Conservation (phyloP, 2,329 filamentous ascomycete genomes). For the Stromatinia cepivora region DNA sequence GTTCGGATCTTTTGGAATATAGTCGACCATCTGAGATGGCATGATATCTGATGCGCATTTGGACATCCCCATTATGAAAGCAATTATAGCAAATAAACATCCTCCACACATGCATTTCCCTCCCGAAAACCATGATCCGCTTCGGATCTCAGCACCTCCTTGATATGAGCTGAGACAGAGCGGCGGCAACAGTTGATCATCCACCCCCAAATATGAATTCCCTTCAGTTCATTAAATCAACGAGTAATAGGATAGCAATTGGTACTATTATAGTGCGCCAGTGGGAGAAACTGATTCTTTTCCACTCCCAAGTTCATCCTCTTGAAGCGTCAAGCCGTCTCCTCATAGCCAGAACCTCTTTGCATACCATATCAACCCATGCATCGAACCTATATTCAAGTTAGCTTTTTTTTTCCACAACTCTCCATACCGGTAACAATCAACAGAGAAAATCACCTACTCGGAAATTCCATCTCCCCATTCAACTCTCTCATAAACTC, state of each 20-base stretch:
- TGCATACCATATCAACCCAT: conserved; percentile 21
- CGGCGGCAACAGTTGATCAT: background rate
- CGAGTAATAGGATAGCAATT: background rate
- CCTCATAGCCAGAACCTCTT: conserved; percentile 16
- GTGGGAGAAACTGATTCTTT: background rate
- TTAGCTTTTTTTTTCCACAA: background rate
- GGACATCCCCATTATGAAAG: background rate
- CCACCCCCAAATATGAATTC: background rate
- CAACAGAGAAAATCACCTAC: background rate
- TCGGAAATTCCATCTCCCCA: conserved; percentile 7
- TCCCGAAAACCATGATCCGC: background rate
- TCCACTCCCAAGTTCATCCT: background rate
- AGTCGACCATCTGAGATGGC: no score
- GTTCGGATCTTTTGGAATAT: no score
- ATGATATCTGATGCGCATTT: background rate
- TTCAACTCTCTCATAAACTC: background rate
- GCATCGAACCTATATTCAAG: conserved; percentile 1
- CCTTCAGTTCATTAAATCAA: background rate
- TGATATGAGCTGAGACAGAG: background rate
- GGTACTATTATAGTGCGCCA: background rate
- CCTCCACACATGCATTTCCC: background rate
- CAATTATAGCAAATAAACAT: background rate
- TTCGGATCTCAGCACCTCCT: background rate
- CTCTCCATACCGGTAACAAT: no score
- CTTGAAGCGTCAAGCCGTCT: conserved; percentile 7